A percentile compares a stretch with the other conserved stretches of the same genome.
Evolutionary conservation across 2,329 filamentous ascomycete genomes (phyloP).

Genomic region (Penicillium rolfsii): DNA sequence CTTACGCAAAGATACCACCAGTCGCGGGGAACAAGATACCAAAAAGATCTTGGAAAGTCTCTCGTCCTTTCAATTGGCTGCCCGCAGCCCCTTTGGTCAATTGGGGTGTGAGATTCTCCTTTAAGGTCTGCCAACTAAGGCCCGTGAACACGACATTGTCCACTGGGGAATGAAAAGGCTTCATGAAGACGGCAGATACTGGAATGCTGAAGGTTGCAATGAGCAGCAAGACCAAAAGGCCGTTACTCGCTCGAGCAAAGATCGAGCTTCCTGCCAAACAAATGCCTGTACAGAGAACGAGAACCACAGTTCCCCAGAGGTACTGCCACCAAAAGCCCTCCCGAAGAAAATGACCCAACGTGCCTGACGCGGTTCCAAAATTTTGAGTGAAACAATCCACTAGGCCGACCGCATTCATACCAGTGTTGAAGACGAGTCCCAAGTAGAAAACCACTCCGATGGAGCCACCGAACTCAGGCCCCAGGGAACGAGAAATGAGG

Average conservation of each 20-base stretch:
- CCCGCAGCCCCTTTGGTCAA: constrained; percentile 66
- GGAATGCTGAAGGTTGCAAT: constrained; percentile 81
- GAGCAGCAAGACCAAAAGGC: constrained; percentile 70
- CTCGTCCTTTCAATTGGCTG: constrained; percentile 63
- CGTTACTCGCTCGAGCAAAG: constrained; percentile 80
- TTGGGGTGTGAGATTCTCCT: constrained; percentile 71
- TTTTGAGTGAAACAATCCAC: constrained; percentile 81
- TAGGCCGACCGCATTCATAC: constrained; percentile 83
- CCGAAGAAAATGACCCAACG: constrained; percentile 63
- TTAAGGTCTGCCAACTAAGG: constrained; percentile 69
- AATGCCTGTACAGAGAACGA: constrained; percentile 72
- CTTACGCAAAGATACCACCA: constrained; percentile 61
- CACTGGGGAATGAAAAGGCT: constrained; percentile 66
- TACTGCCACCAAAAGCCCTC: constrained; percentile 78
- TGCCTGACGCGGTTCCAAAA: constrained; percentile 62
- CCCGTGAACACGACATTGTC: constrained; percentile 77
- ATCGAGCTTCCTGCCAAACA: constrained; percentile 79
- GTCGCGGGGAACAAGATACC: constrained; percentile 81
- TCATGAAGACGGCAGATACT: constrained; percentile 69
- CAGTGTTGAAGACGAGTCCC: constrained; percentile 85
- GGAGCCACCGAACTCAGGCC: constrained; percentile 85
- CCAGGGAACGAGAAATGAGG: constrained; percentile 80
- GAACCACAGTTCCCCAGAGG: constrained; percentile 70
- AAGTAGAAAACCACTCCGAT: constrained; percentile 88
- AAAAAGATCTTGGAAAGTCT: constrained; percentile 80